A percentile compares a stretch with the other conserved stretches of the same genome.
phyloP scores from a whole-genome alignment of 2,329 filamentous ascomycete species.

The Rosellinia necatrix region DNA sequence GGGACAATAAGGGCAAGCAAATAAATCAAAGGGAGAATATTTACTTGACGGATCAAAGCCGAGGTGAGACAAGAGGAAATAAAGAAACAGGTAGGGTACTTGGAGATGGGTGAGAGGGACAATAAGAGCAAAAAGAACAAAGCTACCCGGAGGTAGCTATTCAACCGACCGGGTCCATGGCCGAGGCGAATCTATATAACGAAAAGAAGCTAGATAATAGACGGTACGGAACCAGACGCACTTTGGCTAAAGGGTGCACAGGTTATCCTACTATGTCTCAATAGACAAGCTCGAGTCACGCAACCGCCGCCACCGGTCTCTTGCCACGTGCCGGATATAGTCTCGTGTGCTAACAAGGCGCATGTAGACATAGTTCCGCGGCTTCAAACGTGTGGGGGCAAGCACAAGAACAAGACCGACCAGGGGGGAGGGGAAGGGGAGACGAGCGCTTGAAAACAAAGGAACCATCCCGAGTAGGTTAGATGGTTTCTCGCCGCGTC shows the following conservation, averaged over 20 bases:
- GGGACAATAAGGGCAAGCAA: not conserved
- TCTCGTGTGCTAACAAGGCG: no score
- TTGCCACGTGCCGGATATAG: constrained; percentile 14
- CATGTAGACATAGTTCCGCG: constrained; percentile 23
- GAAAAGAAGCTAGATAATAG: constrained; percentile 4
- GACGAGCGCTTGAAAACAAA: not conserved
- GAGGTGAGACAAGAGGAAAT: not conserved
- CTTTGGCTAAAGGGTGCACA: no score
- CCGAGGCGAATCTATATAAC: constrained; percentile 5
- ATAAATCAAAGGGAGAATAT: no score
- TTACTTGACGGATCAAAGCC: not conserved
- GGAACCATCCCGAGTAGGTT: no score
- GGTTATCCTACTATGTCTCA: no score
- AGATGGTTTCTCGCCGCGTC: no score
- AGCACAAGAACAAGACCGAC: no score
- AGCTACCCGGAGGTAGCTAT: not conserved
- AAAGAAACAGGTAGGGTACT: not conserved
- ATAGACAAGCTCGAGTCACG: constrained; percentile 11
- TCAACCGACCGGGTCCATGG: not conserved
- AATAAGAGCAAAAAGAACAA: constrained; percentile 1
- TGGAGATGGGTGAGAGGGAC: no score
- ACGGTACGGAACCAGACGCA: no score
- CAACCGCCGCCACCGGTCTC: not conserved
- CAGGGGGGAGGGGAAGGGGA: not conserved
- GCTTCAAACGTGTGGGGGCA: constrained; percentile 9